Percentiles rank a stretch among this genome's conserved stretches.
phyloP scores from a whole-genome alignment of 495 filamentous ascomycete genomes.

The Cercophora samala region DNA sequence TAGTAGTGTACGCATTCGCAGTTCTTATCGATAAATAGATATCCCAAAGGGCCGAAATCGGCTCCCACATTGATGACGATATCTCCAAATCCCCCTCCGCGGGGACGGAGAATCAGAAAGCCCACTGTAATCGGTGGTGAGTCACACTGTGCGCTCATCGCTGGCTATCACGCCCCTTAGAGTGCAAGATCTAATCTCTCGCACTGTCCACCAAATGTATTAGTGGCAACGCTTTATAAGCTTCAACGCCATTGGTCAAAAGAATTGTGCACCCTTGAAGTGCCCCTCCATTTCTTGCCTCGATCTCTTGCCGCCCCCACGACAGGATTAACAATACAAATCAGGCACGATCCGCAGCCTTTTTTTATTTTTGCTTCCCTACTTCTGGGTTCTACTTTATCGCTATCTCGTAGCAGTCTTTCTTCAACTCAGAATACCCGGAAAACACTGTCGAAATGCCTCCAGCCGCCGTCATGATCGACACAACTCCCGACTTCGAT shows the following conservation, averaged over 20 bases:
- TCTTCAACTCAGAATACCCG: neutral
- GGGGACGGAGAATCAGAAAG: neutral
- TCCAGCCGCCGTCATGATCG: conserved; percentile 24
- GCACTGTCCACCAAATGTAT: neutral
- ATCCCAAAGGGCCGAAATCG: neutral
- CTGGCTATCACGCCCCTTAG: neutral
- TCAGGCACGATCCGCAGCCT: neutral
- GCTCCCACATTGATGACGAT: neutral
- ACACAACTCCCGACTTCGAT: conserved; percentile 32
- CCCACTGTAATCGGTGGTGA: neutral
- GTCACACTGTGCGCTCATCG: neutral
- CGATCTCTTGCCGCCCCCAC: neutral
- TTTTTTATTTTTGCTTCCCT: neutral
- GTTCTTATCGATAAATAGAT: neutral
- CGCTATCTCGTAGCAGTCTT: neutral
- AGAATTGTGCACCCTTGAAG: neutral
- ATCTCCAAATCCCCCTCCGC: neutral
- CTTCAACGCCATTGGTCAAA: neutral
- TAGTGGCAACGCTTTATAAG: neutral
- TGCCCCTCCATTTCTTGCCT: neutral
- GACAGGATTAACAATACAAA: neutral
- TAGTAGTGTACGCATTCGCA: neutral
- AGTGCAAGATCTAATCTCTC: neutral
- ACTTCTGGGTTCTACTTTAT: neutral
- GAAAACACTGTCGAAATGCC: conserved; percentile 22